A percentile compares a stretch with the other conserved stretches of the same genome.
Evolutionary conservation across 2,329 filamentous ascomycete species (phyloP).

Genomic region (Orbilia javanica): DNA sequence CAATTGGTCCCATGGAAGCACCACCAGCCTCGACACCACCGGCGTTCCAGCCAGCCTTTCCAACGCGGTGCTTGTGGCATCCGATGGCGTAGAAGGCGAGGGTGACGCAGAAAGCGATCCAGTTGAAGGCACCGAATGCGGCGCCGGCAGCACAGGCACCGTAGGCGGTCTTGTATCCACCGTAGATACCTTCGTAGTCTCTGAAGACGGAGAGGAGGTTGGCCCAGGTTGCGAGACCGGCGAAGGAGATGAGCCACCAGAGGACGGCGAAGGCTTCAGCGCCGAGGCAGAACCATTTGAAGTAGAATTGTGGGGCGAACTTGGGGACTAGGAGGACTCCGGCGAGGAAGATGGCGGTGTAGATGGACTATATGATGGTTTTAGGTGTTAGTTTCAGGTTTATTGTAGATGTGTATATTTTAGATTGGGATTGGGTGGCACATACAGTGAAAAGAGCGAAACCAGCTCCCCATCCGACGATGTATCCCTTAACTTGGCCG

Average conservation of each 20-base stretch:
- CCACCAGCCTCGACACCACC: slow-evolving; percentile 44
- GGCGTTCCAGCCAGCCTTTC: slow-evolving; percentile 25
- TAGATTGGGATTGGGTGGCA: neutral
- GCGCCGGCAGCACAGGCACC: slow-evolving; percentile 54
- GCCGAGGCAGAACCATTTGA: slow-evolving; percentile 57
- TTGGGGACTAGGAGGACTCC: slow-evolving; percentile 51
- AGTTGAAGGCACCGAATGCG: slow-evolving; percentile 56
- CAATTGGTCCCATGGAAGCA: slow-evolving; percentile 50
- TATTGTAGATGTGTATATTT: neutral
- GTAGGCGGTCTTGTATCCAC: slow-evolving; percentile 22
- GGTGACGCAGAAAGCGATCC: slow-evolving; percentile 49
- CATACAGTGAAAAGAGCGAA: slow-evolving; percentile 57
- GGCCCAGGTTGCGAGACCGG: slow-evolving; percentile 53
- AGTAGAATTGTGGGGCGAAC: slow-evolving; percentile 53
- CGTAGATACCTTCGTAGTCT: neutral
- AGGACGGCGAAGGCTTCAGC: slow-evolving; percentile 55
- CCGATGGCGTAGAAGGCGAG: slow-evolving; percentile 55
- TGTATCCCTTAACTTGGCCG: slow-evolving; percentile 14
- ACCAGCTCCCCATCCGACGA: slow-evolving; percentile 54
- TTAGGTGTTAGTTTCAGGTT: neutral
- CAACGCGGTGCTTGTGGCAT: slow-evolving; percentile 45
- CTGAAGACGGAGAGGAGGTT: slow-evolving; percentile 14
- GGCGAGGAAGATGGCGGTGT: slow-evolving; percentile 49
- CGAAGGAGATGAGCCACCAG: slow-evolving; percentile 57
- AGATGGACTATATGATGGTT: slow-evolving; percentile 32